Conservation (phyloP, 108 stramenopile species). For the Fistulifera pelliculosa region DNA sequence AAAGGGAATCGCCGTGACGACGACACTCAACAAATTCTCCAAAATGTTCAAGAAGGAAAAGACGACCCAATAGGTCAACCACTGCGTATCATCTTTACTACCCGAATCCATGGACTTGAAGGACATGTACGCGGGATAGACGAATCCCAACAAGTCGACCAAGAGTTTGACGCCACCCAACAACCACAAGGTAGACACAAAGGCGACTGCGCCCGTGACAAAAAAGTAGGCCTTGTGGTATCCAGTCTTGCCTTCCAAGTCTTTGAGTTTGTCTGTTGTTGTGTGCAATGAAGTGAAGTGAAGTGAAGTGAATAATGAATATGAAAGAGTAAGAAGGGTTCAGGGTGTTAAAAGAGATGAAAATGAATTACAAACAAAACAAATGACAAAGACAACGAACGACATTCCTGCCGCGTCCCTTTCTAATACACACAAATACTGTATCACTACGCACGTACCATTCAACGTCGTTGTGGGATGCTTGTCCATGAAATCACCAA, state of each 20-base stretch:
- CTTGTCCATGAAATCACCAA: too few relatives aligned
- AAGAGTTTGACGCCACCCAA: slow-evolving; percentile 72
- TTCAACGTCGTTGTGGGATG: too few relatives aligned
- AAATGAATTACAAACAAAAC: too few relatives aligned
- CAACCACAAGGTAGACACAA: slow-evolving; percentile 26
- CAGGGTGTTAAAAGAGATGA: too few relatives aligned
- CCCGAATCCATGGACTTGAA: slow-evolving; percentile 91
- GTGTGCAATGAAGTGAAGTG: too few relatives aligned
- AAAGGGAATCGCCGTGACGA: slow-evolving; percentile 61
- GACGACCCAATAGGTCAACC: slow-evolving; percentile 98
- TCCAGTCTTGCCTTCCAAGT: slow-evolving; percentile 74
- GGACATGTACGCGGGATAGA: slow-evolving; percentile 96
- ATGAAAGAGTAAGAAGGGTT: background rate
- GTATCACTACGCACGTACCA: too few relatives aligned
- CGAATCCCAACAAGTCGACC: slow-evolving; percentile 84
- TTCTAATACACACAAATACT: too few relatives aligned
- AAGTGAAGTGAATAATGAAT: background rate
- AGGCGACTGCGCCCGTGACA: slow-evolving; percentile 24
- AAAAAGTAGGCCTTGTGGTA: slow-evolving; percentile 72
- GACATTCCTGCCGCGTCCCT: too few relatives aligned
- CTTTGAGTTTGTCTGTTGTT: slow-evolving; percentile 57
- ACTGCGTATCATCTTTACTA: slow-evolving; percentile 67
- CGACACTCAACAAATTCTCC: slow-evolving; percentile 35
- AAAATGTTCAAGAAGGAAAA: slow-evolving; percentile 74
- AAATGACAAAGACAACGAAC: too few relatives aligned